These are phyloP conservation scores for Blepharisma stoltei DNA, from an alignment of 73 alveolate species.

Conservation along the genomic window DNA sequence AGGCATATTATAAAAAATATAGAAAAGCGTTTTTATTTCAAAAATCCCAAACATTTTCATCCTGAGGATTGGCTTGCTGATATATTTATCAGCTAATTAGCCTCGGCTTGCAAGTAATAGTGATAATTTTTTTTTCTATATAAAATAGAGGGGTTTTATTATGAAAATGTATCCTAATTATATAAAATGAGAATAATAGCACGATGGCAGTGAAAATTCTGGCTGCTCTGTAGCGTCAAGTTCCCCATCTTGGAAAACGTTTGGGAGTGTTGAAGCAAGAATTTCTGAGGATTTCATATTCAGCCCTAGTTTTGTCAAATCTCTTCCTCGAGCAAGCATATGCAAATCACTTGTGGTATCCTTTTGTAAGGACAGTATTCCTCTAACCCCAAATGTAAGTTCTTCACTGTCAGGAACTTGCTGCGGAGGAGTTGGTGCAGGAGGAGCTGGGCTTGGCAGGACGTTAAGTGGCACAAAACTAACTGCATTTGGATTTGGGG, in stretches of 20 bases:
- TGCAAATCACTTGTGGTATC: background rate
- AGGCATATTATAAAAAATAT: slow-evolving; percentile 4
- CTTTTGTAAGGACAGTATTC: background rate
- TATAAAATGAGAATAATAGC: no score
- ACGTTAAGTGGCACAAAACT: background rate
- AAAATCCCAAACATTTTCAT: background rate
- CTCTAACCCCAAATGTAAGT: slow-evolving; percentile 1
- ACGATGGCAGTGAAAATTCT: background rate
- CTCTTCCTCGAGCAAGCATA: background rate
- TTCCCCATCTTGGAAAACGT: background rate
- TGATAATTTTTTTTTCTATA: no score
- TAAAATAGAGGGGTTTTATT: no score
- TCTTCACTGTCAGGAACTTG: background rate
- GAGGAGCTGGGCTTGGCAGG: background rate
- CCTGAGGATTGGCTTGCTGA: slow-evolving; percentile 1
- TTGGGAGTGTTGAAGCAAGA: background rate
- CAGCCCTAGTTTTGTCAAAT: background rate
- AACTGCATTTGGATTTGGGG: slow-evolving; percentile 14
- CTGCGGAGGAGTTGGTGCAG: background rate
- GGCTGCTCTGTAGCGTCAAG: background rate
- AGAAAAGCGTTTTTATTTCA: background rate
- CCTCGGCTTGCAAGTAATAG: no score
- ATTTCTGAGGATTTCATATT: background rate
- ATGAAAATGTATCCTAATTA: no score
- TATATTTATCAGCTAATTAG: no score